Conservation (phyloP, 441 rosid genomes). For the Adansonia grandidieri region DNA sequence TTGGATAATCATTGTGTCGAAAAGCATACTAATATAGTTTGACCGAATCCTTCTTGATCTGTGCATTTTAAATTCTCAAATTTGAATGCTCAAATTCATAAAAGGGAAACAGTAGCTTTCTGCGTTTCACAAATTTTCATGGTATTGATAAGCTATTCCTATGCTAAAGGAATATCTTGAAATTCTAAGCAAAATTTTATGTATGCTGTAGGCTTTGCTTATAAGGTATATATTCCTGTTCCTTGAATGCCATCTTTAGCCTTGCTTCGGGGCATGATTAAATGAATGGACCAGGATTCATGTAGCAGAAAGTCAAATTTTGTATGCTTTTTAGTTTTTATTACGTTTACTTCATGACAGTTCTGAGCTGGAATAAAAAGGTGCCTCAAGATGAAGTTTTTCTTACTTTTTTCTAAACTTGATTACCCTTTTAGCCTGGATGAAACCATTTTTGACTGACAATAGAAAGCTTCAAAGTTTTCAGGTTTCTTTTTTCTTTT, state of each 20-base stretch:
- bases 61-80: conserved; percentile 5
- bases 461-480: neutral
- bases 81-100: neutral
- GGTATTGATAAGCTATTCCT: conserved; percentile 5
- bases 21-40: neutral
- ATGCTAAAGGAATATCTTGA: conserved; percentile 4
- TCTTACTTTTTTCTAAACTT: neutral
- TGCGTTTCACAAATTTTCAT: neutral
- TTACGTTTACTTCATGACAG: neutral
- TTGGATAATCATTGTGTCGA: neutral
- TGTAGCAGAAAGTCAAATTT: conserved; percentile 17
- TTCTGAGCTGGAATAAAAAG: neutral
- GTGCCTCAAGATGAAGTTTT: neutral
- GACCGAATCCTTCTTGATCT: conserved; percentile 11
- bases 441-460: conserved; percentile 8
- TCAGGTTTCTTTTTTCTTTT: too few species aligned
- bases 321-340: neutral
- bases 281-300: conserved; percentile 14
- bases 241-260: neutral
- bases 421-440: conserved; percentile 3
- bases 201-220: conserved; percentile 10
- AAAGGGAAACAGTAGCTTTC: neutral
- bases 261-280: neutral
- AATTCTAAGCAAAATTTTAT: neutral
- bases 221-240: neutral